These are phyloP conservation scores for Nemophila menziesii DNA, from an alignment of 257 asterid genomes.

Conservation along the genomic window DNA sequence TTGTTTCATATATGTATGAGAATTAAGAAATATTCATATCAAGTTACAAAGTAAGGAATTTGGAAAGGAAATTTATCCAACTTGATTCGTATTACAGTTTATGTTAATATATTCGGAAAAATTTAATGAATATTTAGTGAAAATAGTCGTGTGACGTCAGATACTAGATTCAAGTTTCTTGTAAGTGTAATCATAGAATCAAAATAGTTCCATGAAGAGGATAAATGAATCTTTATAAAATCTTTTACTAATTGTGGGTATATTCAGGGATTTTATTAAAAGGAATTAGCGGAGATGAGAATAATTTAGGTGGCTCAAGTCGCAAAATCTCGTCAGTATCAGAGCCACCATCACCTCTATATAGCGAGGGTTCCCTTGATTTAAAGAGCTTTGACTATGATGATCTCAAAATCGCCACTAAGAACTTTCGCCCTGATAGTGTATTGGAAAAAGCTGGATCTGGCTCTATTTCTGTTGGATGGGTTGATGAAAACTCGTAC, in stretches of 20 bases:
- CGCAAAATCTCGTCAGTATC: constrained; percentile 6
- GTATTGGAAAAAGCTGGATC: constrained; percentile 30
- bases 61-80: too few species aligned
- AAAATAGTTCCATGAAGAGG: background rate
- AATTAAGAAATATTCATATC: too few species aligned
- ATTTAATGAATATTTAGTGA: too few species aligned
- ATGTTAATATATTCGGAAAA: too few species aligned
- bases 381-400: constrained; percentile 20
- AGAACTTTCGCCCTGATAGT: constrained; percentile 30
- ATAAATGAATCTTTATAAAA: background rate
- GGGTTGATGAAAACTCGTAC: constrained; percentile 12
- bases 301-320: constrained; percentile 2
- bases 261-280: background rate
- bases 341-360: constrained; percentile 18
- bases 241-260: background rate
- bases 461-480: constrained; percentile 24
- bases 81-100: background rate
- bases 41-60: too few species aligned
- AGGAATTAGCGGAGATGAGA: background rate
- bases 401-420: constrained; percentile 23
- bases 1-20: too few species aligned
- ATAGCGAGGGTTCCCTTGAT: constrained; percentile 19
- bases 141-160: too few species aligned
- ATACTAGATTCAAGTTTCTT: too few species aligned
- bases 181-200: too few species aligned